Evolutionary conservation across 148 eudicot species (phyloP).

Genomic region (Drosera capensis): DNA sequence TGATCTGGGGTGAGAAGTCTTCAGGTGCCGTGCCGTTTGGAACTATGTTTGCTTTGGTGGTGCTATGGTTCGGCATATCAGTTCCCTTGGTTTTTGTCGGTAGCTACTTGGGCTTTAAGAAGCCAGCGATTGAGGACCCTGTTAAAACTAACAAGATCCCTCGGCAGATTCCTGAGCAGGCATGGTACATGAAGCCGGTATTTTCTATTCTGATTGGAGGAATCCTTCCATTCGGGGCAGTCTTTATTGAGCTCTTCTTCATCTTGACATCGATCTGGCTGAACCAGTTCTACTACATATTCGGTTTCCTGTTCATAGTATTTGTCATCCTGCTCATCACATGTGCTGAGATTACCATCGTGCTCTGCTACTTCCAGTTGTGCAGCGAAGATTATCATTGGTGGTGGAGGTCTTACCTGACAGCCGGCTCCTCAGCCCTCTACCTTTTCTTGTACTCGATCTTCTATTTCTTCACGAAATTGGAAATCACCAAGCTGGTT

Average conservation of each 20-base stretch:
- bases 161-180: constrained; percentile 30
- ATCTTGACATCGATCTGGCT: constrained; percentile 42
- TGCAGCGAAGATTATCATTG: constrained; percentile 45
- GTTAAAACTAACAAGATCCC: constrained; percentile 43
- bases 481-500: constrained; percentile 33
- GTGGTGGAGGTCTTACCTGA: constrained; percentile 49
- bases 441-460: constrained; percentile 41
- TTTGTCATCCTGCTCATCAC: constrained; percentile 35
- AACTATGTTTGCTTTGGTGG: constrained; percentile 35
- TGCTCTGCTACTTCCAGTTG: constrained; percentile 45
- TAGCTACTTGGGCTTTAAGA: constrained; percentile 36
- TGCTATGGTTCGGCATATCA: constrained; percentile 38
- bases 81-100: constrained; percentile 39
- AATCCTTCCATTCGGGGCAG: constrained; percentile 39
- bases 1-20: constrained; percentile 42
- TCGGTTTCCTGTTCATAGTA: constrained; percentile 36
- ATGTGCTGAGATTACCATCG: constrained; percentile 34
- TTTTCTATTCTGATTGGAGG: constrained; percentile 42
- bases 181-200: constrained; percentile 42
- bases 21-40: constrained; percentile 46
- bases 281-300: constrained; percentile 47
- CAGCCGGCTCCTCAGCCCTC: constrained; percentile 38
- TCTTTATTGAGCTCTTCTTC: constrained; percentile 43
- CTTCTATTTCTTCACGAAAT: constrained; percentile 40
- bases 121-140: constrained; percentile 31